Percentiles rank a stretch among this genome's conserved stretches.
Evolutionary conservation across 345 rosid genomes (phyloP).

Genomic region (Salix arbutifolia): DNA sequence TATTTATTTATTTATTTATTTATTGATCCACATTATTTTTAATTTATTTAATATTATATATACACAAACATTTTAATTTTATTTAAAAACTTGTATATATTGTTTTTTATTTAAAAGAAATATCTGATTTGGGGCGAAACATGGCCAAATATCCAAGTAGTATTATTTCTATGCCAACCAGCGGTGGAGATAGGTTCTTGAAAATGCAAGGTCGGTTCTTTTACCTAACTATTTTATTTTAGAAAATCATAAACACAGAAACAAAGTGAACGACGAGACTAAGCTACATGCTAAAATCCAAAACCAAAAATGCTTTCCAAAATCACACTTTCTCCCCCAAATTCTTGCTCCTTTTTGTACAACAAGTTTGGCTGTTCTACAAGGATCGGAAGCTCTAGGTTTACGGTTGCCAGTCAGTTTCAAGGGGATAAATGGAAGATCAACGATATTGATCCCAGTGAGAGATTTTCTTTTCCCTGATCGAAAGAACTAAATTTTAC

Average conservation of each 20-base stretch:
- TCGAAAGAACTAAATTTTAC: background rate
- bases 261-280: background rate
- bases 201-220: background rate
- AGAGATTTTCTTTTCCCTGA: background rate
- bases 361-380: background rate
- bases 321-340: background rate
- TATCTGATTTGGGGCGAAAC: too few relatives aligned
- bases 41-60: too few relatives aligned
- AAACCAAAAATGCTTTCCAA: background rate
- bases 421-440: background rate
- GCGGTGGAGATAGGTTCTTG: background rate
- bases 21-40: too few relatives aligned
- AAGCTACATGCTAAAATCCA: background rate
- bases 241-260: background rate
- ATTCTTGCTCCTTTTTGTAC: background rate
- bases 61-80: too few relatives aligned
- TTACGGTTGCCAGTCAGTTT: background rate
- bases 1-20: too few relatives aligned
- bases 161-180: background rate
- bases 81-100: too few relatives aligned
- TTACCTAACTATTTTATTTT: too few relatives aligned
- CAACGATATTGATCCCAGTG: background rate
- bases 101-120: too few relatives aligned
- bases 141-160: too few relatives aligned
- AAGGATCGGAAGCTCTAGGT: background rate